Conservation (phyloP, 1,139 yeast species). For the Petasospora fabianii region DNA sequence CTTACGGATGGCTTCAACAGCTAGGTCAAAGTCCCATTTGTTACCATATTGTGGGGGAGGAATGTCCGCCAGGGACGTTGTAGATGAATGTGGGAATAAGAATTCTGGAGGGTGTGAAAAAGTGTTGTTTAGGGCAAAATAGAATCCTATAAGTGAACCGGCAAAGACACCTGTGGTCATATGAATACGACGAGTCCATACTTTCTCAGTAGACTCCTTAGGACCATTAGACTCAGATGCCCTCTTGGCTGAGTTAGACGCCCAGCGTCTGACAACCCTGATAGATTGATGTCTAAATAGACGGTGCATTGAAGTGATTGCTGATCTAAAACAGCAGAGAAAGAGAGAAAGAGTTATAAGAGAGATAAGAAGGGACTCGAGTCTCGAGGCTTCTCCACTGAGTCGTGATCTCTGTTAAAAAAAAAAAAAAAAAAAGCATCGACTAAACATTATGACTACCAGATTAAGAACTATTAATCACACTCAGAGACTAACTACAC, state of each 20-base stretch:
- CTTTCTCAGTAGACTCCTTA: slow-evolving; percentile 1
- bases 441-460: too few relatives aligned
- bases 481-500: neutral
- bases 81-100: slow-evolving; percentile 33
- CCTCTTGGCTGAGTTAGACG: neutral
- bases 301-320: neutral
- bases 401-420: too few relatives aligned
- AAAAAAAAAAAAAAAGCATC: too few relatives aligned
- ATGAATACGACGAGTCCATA: slow-evolving; percentile 10
- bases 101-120: slow-evolving; percentile 19
- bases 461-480: neutral
- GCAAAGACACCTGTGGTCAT: slow-evolving; percentile 17
- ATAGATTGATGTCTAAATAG: neutral
- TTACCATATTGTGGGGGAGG: slow-evolving; percentile 31
- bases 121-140: slow-evolving; percentile 19
- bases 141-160: slow-evolving; percentile 19
- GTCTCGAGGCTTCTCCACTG: too few relatives aligned
- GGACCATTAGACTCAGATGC: neutral
- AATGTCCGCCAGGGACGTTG: slow-evolving; percentile 29
- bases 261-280: slow-evolving; percentile 5
- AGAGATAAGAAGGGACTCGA: too few relatives aligned
- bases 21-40: slow-evolving; percentile 21
- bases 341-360: neutral
- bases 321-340: neutral
- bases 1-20: slow-evolving; percentile 12